Evolutionary conservation across 768 basidiomycete genomes (phyloP).

Genomic region (Amanita inopinata): DNA sequence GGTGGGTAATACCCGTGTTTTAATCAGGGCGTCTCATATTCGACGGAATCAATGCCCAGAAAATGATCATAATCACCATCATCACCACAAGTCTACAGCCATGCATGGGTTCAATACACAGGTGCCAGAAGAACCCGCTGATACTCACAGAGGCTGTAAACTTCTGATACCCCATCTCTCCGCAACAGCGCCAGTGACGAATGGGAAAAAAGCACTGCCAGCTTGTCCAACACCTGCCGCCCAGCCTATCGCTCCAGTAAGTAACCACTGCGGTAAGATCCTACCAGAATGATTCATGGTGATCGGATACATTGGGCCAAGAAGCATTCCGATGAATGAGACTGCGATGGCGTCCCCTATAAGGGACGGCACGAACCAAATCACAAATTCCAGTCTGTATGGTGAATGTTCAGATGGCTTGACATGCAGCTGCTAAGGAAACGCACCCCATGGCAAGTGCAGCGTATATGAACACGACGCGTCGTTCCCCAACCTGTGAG

Average conservation of each 20-base stretch:
- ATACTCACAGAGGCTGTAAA: slow-evolving; percentile 52
- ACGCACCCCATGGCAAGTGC: slow-evolving; percentile 39
- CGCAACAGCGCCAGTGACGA: slow-evolving; percentile 63
- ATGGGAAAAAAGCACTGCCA: slow-evolving; percentile 63
- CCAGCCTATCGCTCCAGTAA: slow-evolving; percentile 59
- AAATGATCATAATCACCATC: slow-evolving; percentile 47
- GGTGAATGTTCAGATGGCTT: background rate
- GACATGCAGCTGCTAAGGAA: background rate
- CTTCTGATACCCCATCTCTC: slow-evolving; percentile 49
- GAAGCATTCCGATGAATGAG: slow-evolving; percentile 51
- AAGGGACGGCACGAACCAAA: slow-evolving; percentile 64
- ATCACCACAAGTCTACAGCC: slow-evolving; percentile 42
- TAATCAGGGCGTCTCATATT: slow-evolving; percentile 13
- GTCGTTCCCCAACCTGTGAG: slow-evolving; percentile 45
- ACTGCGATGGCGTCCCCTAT: slow-evolving; percentile 57
- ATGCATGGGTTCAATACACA: background rate
- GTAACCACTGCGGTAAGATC: slow-evolving; percentile 61
- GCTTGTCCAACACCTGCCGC: slow-evolving; percentile 62
- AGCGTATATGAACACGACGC: slow-evolving; percentile 42
- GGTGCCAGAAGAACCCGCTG: background rate
- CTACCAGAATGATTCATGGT: slow-evolving; percentile 62
- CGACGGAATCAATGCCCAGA: slow-evolving; percentile 45
- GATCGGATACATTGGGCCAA: slow-evolving; percentile 73
- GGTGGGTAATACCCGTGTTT: background rate
- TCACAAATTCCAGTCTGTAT: slow-evolving; percentile 46